A percentile compares a stretch with the other conserved stretches of the same genome.
Evolutionary conservation across 768 basidiomycete species (phyloP).

Genomic region (Mycena filopes): DNA sequence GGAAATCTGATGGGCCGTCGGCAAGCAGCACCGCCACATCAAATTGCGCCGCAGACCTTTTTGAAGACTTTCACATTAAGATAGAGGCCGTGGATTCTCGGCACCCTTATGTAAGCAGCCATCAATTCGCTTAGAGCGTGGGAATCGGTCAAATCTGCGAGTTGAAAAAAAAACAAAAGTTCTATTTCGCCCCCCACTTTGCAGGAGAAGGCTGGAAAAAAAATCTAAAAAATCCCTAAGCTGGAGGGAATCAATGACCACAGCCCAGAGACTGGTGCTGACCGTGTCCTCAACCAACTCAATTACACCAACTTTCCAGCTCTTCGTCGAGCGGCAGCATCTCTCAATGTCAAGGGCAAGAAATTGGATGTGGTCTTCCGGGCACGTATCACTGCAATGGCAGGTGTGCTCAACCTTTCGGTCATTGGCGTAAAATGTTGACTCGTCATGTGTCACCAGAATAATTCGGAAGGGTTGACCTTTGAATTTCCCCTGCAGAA

Average conservation of each 20-base stretch:
- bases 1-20: too few relatives aligned
- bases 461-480: slow-evolving; percentile 30
- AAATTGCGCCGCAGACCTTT: too few relatives aligned
- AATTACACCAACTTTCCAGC: neutral
- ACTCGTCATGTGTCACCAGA: slow-evolving; percentile 40
- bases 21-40: too few relatives aligned
- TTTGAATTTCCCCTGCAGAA: slow-evolving; percentile 6
- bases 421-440: slow-evolving; percentile 45
- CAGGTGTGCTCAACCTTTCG: slow-evolving; percentile 10
- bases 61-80: too few relatives aligned
- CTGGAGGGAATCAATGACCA: neutral
- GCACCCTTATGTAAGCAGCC: too few relatives aligned
- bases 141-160: too few relatives aligned
- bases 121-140: too few relatives aligned
- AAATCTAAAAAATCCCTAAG: too few relatives aligned
- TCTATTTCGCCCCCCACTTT: too few relatives aligned
- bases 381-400: neutral
- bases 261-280: neutral
- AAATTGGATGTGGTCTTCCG: neutral
- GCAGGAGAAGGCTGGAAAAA: too few relatives aligned
- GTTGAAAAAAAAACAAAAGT: too few relatives aligned
- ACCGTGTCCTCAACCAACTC: neutral
- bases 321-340: neutral
- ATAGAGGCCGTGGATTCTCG: too few relatives aligned
- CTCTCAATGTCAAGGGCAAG: neutral